Conservation (phyloP, 208 protist species). For the Trypanosoma grayi region DNA sequence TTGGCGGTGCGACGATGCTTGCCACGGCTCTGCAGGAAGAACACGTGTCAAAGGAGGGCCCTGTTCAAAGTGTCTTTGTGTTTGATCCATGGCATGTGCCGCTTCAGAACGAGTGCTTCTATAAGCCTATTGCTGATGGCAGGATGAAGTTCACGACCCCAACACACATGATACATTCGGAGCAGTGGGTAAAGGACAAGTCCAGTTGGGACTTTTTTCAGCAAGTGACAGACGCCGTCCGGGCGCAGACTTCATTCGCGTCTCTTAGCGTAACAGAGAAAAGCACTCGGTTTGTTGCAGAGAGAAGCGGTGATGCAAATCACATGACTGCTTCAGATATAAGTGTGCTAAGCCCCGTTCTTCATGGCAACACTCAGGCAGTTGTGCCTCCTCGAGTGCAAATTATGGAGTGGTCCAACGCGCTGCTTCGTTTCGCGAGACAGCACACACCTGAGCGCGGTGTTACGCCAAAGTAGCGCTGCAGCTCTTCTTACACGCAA, state of each 20-base stretch:
- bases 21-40: slow-evolving; percentile 38
- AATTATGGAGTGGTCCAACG: slow-evolving; percentile 43
- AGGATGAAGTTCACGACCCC: slow-evolving; percentile 38
- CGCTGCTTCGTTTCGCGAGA: slow-evolving; percentile 41
- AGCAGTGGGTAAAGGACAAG: slow-evolving; percentile 40
- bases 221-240: slow-evolving; percentile 19
- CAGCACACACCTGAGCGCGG: neutral
- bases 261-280: slow-evolving; percentile 24
- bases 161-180: slow-evolving; percentile 61
- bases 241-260: slow-evolving; percentile 20
- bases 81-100: slow-evolving; percentile 76
- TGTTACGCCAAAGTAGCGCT: too few relatives aligned
- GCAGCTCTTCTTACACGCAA: too few relatives aligned
- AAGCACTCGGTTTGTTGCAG: slow-evolving; percentile 6
- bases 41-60: slow-evolving; percentile 2
- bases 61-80: slow-evolving; percentile 33
- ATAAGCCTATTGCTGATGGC: slow-evolving; percentile 27
- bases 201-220: slow-evolving; percentile 48
- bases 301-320: slow-evolving; percentile 24
- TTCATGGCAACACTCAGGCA: slow-evolving; percentile 35
- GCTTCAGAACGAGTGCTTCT: slow-evolving; percentile 44
- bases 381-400: slow-evolving; percentile 34
- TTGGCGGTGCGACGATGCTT: slow-evolving; percentile 73
- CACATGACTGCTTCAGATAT: slow-evolving; percentile 58
- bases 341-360: slow-evolving; percentile 52